Evolutionary conservation across 768 basidiomycete genomes (phyloP).

Genomic region (Tulasnella sp.): DNA sequence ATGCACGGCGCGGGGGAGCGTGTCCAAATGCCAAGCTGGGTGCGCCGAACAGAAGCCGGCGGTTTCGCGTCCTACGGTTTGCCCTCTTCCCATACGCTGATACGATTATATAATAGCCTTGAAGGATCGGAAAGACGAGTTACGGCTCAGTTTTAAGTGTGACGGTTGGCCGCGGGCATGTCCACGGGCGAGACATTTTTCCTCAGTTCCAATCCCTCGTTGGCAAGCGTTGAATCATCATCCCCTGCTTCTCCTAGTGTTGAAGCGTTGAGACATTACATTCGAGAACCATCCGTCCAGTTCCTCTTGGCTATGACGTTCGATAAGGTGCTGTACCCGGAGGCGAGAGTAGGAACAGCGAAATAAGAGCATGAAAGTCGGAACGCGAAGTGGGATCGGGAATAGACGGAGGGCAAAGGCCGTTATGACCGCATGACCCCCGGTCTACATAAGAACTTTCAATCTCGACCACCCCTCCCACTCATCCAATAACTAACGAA

Average conservation of each 20-base stretch:
- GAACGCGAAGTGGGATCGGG: neutral
- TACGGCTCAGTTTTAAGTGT: neutral
- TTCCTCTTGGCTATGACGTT: neutral
- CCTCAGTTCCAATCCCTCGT: too few species aligned
- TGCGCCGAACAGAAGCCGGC: slow-evolving; percentile 1
- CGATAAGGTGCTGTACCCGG: neutral
- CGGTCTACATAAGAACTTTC: neutral
- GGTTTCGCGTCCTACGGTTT: neutral
- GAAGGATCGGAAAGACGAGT: neutral
- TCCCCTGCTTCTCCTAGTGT: too few species aligned
- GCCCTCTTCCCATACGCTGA: neutral
- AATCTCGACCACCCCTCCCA: neutral
- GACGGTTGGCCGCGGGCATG: neutral
- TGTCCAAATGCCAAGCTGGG: neutral
- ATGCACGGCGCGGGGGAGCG: neutral
- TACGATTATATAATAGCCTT: neutral
- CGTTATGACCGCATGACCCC: neutral
- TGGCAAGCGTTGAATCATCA: too few species aligned
- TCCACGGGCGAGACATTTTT: too few species aligned
- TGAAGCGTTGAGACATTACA: neutral
- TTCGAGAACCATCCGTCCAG: neutral
- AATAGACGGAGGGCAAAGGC: slow-evolving; percentile 32
- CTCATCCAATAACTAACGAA: neutral
- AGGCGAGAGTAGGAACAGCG: neutral
- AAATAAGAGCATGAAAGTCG: neutral